These are phyloP conservation scores for Phytophthora fragariaefolia DNA, from an alignment of 352 stramenopile species.

Conservation along the genomic window DNA sequence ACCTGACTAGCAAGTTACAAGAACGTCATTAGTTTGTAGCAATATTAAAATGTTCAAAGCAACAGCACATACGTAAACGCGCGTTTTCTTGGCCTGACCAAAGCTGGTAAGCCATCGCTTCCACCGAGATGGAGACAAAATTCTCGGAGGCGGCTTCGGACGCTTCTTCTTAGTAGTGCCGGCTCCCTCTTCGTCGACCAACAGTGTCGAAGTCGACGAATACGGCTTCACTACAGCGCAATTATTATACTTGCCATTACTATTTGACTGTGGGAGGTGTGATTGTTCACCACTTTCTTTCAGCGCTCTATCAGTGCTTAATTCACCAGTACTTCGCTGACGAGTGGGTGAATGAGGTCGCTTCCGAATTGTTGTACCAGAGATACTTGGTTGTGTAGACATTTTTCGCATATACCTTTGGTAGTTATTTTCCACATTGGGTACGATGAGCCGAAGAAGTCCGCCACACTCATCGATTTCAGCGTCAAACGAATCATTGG, in stretches of 20 bases:
- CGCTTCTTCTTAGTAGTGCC: conserved; percentile 18
- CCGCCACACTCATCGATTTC: conserved; percentile 61
- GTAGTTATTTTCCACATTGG: conserved; percentile 49
- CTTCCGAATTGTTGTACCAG: conserved; percentile 13
- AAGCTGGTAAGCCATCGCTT: conserved; percentile 32
- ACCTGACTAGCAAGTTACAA: conserved; percentile 30
- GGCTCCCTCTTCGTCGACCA: conserved; percentile 23
- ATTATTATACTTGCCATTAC: background rate
- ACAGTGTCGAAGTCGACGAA: conserved; percentile 31
- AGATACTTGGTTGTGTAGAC: conserved; percentile 15
- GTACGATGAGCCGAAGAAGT: conserved; percentile 31
- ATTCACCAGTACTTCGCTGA: conserved; percentile 2
- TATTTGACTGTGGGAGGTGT: background rate
- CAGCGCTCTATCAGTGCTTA: background rate
- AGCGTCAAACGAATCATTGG: conserved; percentile 43
- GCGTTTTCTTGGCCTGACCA: conserved; percentile 35
- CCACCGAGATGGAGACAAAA: conserved; percentile 33
- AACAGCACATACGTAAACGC: conserved; percentile 43
- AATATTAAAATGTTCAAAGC: background rate
- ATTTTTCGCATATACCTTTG: conserved; percentile 53
- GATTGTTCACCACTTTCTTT: conserved; percentile 6
- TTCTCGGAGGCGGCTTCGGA: conserved; percentile 1
- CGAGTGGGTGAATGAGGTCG: background rate
- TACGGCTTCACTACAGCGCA: conserved; percentile 20
- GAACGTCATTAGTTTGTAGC: background rate